phyloP scores from a whole-genome alignment of 805 yeast species.

The Candida boleticola region DNA sequence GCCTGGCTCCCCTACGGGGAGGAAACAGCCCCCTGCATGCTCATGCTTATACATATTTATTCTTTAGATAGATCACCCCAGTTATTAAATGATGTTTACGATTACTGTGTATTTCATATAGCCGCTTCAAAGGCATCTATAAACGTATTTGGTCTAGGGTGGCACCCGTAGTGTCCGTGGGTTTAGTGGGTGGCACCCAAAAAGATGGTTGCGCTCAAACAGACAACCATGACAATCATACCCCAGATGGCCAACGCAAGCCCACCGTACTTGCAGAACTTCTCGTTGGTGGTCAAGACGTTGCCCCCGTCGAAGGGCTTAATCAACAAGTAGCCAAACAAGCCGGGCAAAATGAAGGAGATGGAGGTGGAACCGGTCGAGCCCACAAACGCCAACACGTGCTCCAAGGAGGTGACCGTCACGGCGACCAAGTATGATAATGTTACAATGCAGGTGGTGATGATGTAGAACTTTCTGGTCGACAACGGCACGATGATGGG shows the following conservation, averaged over 20 bases:
- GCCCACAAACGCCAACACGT: conserved; percentile 71
- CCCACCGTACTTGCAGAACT: conserved; percentile 36
- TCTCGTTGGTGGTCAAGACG: conserved; percentile 26
- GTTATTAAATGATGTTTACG: background rate
- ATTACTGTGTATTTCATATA: background rate
- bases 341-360: conserved; percentile 74
- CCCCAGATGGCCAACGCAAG: conserved; percentile 53
- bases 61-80: too few relatives aligned
- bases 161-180: background rate
- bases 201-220: conserved; percentile 49
- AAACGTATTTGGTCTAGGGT: too few relatives aligned
- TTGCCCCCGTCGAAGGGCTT: conserved; percentile 30
- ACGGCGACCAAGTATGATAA: conserved; percentile 57
- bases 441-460: conserved; percentile 48
- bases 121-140: too few relatives aligned
- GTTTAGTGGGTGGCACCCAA: conserved; percentile 35
- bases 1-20: too few relatives aligned
- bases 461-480: conserved; percentile 41
- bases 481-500: conserved; percentile 52
- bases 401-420: conserved; percentile 60
- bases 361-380: conserved; percentile 82
- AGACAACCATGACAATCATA: conserved; percentile 50
- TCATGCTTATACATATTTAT: too few relatives aligned
- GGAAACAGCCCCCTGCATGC: too few relatives aligned
- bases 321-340: conserved; percentile 66